Base-by-base conservation (phyloP, 2,329 filamentous ascomycete genomes). In the Colletotrichum tamarilloi region DNA sequence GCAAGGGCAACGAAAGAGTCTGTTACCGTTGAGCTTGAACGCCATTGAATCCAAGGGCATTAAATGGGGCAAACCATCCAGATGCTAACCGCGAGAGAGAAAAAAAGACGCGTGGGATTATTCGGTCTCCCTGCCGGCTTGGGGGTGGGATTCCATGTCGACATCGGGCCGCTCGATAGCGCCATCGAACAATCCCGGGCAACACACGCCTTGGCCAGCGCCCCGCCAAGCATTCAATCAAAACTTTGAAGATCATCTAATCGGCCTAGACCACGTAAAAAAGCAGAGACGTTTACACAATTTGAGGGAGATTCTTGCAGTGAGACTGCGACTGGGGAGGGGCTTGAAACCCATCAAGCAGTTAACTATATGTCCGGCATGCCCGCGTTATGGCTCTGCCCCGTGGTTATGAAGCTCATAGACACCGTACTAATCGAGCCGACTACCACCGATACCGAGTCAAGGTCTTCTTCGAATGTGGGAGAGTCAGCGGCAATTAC, bases 151-250 rank as follows among this genome's bases (percentile, higher is more conserved):
- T 57, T 73, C 1, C 22, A 73, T 73, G 68, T 70, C 70, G 67
- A 73, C 70, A 73, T 73, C 35, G 26, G 26, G 55, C 56, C 53
- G 22, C 55, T 42, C 32, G 32, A 73, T 73, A 70, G 57, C 70
- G 70, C 70, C 49, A 73, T 73, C 67, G 26, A 38, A 49, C 28
- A 46, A n/a, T 16, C 67, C 46, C 19, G 46, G 32, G 22, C 49
- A n/a, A 55, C 5, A 60, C 6, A 46, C 22, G 60, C 46, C 49
- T 53, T 26, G 28, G 16, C 46, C 60, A 19, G 1, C 28, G n/a
- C 42, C 19, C 38, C 42, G 42, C 42, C 42, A 49, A 49, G 42
- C 16, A 49, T 22, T 19, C 38, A 14, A 46, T 16, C 4, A n/a
- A 19, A 46, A 19, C 16, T 7, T 19, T 38, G 35, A 5, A 16